A percentile compares a stretch with the other conserved stretches of the same genome.
These are phyloP conservation scores for Cucumis hystrix DNA, from an alignment of 306 rosid species.

Conservation along the genomic window DNA sequence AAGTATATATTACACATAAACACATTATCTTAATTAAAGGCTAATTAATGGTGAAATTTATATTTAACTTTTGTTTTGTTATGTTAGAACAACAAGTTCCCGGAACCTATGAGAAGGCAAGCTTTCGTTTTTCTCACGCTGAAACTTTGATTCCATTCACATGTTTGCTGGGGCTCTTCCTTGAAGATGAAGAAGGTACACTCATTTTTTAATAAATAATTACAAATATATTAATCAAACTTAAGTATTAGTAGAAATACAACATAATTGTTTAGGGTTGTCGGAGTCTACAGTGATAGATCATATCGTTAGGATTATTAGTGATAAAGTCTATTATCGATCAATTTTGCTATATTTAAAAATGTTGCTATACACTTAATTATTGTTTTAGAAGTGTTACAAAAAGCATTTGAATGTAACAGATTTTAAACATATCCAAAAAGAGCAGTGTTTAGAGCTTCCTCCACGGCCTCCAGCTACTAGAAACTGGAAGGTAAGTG, in stretches of 20 bases:
- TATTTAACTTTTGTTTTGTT: too few species aligned
- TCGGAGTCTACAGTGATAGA: too few species aligned
- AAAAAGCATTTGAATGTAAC: background rate
- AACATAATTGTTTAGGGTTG: too few species aligned
- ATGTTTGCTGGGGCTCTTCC: slow-evolving; percentile 88
- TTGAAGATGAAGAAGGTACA: slow-evolving; percentile 61
- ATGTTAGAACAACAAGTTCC: slow-evolving; percentile 38
- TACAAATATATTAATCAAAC: too few species aligned
- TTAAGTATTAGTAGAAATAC: too few species aligned
- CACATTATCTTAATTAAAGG: background rate
- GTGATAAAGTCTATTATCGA: too few species aligned
- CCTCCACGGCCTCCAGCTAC: slow-evolving; percentile 85
- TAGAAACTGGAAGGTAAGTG: slow-evolving; percentile 69
- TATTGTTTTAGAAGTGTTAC: too few species aligned
- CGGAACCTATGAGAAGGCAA: slow-evolving; percentile 78
- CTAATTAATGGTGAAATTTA: background rate
- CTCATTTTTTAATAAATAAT: too few species aligned
- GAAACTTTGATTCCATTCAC: slow-evolving; percentile 93
- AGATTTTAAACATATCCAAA: slow-evolving; percentile 57
- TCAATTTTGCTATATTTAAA: too few species aligned
- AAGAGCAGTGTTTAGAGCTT: slow-evolving; percentile 47
- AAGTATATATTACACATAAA: slow-evolving; percentile 19
- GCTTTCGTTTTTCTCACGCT: slow-evolving; percentile 90
- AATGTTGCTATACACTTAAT: too few species aligned
- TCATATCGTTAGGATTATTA: too few species aligned